phyloP scores from a whole-genome alignment of 345 rosid genomes.

The Xanthoceras sorbifolium region DNA sequence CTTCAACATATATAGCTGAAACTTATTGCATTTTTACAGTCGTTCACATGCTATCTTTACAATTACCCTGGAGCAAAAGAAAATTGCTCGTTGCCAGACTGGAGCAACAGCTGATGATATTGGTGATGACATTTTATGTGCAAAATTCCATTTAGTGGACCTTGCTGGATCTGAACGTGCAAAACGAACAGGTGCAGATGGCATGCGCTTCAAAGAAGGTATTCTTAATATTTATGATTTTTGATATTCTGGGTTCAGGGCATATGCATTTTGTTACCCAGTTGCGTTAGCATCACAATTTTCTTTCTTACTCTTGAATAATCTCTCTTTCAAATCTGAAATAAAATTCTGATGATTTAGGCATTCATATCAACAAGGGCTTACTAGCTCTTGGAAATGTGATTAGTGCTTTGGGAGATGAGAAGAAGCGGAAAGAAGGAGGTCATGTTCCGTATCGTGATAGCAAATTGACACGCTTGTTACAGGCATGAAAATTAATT shows the following conservation, averaged over 20 bases:
- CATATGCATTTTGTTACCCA: not conserved
- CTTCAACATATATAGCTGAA: not conserved
- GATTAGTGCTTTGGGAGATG: conserved; percentile 95
- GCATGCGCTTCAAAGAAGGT: conserved; percentile 98
- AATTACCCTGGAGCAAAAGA: conserved; percentile 93
- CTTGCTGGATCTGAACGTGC: conserved; percentile 98
- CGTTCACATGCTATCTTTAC: conserved; percentile 99
- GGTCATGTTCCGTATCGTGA: conserved; percentile 97
- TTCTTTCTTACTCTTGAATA: not conserved
- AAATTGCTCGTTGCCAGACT: conserved; percentile 36
- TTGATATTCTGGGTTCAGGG: not conserved
- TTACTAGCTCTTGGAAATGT: conserved; percentile 93
- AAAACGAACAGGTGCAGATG: conserved; percentile 94
- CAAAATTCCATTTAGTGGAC: conserved; percentile 93
- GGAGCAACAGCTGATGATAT: conserved; percentile 46
- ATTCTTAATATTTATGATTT: conserved; percentile 12
- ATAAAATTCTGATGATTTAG: conserved; percentile 33
- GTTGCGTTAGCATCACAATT: not conserved
- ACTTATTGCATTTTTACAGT: conserved; percentile 40
- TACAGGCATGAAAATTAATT: conserved; percentile 54
- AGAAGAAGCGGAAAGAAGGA: conserved; percentile 92
- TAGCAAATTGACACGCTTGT: conserved; percentile 97
- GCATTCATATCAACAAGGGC: conserved; percentile 95
- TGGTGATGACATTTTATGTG: conserved; percentile 77
- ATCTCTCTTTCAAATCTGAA: not conserved